Base-by-base conservation (phyloP, 106 monocot species). In the Phalaenopsis equestris region DNA sequence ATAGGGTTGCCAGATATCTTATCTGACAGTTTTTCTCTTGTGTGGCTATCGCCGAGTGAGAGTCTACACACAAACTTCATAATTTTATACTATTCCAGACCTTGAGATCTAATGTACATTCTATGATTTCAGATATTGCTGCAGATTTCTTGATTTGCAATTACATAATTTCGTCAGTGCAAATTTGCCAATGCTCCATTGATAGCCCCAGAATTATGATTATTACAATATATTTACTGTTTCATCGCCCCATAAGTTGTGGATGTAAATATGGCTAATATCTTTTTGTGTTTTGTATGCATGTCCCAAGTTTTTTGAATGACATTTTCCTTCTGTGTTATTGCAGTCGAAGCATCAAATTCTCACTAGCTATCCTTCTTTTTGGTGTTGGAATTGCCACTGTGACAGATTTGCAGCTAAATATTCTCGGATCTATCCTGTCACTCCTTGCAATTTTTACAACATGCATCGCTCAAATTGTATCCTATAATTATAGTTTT, bases 401-500 rank as follows among this genome's bases (percentile, higher is more conserved):
- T 74, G 83, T 91, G 55, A 91, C 91, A 41, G 91, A 91, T 86
- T 82, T 91, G 48, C 91, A 91, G 65, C 85, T 92, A 41, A 92
- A 92, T 84, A 70, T 79, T 78, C 78, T 89, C 78, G 92, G 92
- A 76, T 87, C 87, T 78, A 64, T 87, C 19, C 77, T 92, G 72
- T 92, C 92, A 65, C 80, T 92, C 30, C 86, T 92, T 56, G 92
- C 92, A 74, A 79, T 92, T 78, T 38, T 92, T 73, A 92, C 92
- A 76, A 92, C 92, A 41, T 92, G 92, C 75, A 80, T 92, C 75
- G 87, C 92, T 43, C 92, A 92, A 83, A 92, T 92, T 84, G 92
- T 92, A 92, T 92, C 92, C 92, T 90, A 77, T 45, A 72, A 72
- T 23, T 23, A 24, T 57, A 57, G 9, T 57, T 16, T 15, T 57